Base-by-base conservation (phyloP, 2,329 filamentous ascomycete species). In the Cercospora canescens region DNA sequence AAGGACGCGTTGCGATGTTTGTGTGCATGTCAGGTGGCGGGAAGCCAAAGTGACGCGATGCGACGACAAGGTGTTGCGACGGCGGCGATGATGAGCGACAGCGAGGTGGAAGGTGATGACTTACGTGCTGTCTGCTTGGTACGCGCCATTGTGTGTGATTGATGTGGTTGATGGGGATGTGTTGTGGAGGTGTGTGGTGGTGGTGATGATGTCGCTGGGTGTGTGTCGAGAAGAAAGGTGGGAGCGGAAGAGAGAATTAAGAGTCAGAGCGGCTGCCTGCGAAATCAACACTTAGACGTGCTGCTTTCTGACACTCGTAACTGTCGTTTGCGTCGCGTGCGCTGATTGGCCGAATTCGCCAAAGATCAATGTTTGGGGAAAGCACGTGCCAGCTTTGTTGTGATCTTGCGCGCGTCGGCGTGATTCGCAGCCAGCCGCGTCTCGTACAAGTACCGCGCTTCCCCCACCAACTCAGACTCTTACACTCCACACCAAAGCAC, bases 111-210 rank as follows among this genome's bases (percentile, higher is more conserved):
- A 60, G 60, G 69, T 69, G 68, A 70, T 69, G 66, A 84, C 82
- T 83, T 81, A 84, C 83, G 83, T 76, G 83, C 83, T 73, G 83
- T 85, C 77, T 85, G 83, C 82, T 85, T 85, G 74, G 83, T 85
- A 72, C 83, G 83, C 72, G 83, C 83, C 83, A 85, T 85, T 74
- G 74, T 71, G 60, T 68, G 69, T 70, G 67, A 74, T 67, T 74
- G 74, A 75, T 74, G 74, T 71, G 48, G 65, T 70, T 74, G 76
- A 72, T 76, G 76, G 62, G 45, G 66, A 55, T 65, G 66, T 66
- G 65, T 70, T 52, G 69, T 64, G 68, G 48, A 26, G 21, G 64
- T 50, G 65, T 69, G 69, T 63, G 67, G 68, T 56, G 65, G 32
- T 60, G 66, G 64, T 64, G 68, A 41, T 67, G 63, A 64, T 54